Base-by-base conservation (phyloP, 2,329 filamentous ascomycete species). In the Penicillium sp. region DNA sequence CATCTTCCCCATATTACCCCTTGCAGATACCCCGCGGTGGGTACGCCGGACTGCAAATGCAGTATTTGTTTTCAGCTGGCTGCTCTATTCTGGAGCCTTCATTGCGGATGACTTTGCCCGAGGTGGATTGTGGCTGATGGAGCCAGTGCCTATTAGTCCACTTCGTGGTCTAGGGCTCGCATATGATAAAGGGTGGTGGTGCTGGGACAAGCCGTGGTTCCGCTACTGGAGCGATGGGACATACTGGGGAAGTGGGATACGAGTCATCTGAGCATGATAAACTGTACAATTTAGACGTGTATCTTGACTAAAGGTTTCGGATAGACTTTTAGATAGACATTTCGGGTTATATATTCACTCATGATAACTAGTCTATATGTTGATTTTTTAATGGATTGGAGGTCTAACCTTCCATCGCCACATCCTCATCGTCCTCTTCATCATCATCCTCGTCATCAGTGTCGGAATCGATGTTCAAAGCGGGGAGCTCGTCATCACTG, bases 31-130 rank as follows among this genome's bases (percentile, higher is more conserved):
- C 1, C 86, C 89, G 4, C 76, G 70, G 40, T 74, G 73, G 68
- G 30, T 86, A 2, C 77, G 85, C 50, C 81, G 84, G 45, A 62
- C 75, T 0, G 83, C 80, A 0, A 96, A 95, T 68, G 75, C 91
- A 0, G 24, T 82, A 0, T 90, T 89, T 66, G 84, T 88, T 0
- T 65, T 88, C 5, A 68, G 74, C 0, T 97, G 92, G 91, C 79
- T 96, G 62, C 86, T 88, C 58, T 74, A 81, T 17, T 94, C 91
- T 0, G 85, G 85, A 0, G 82, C 82, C 44, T 75, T 88, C 38
- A 82, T 97, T n/a, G 81, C 88, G 12, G 87, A 96, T 72, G 93
- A 97, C 71, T 88, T 96, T 73, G 85, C 89, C 0, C 82, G 84
- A 12, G 85, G 87, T 0, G 92, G 91, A 0, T 71, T 96, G 0